Percentiles rank a stretch among this genome's conserved stretches.
phyloP scores from a whole-genome alignment of 2,329 filamentous ascomycete genomes.

The Paecilomyces formosus region DNA sequence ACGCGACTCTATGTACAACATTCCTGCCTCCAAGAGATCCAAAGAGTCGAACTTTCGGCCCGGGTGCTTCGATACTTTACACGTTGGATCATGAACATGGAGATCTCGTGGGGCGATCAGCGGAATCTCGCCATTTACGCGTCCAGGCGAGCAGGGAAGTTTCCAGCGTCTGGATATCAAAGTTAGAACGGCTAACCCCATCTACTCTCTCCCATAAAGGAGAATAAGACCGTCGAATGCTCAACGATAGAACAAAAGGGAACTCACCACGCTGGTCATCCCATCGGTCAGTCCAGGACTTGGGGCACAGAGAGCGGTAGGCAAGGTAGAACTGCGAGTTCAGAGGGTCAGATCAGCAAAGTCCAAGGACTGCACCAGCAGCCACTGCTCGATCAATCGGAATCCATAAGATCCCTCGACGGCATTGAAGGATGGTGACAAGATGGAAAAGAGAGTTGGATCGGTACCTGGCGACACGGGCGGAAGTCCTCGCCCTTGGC shows the following conservation, averaged over 20 bases:
- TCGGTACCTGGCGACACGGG: slow-evolving; percentile 82
- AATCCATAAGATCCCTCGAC: neutral
- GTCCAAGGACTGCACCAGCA: neutral
- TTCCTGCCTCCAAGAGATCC: slow-evolving; percentile 12
- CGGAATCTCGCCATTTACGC: slow-evolving; percentile 27
- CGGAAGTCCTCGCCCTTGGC: slow-evolving; percentile 98
- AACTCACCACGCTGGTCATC: slow-evolving; percentile 88
- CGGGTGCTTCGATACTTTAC: slow-evolving; percentile 31
- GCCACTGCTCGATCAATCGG: neutral
- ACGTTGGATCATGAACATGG: slow-evolving; percentile 27
- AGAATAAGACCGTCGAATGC: neutral
- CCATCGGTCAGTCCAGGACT: slow-evolving; percentile 88
- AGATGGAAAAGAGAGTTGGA: neutral
- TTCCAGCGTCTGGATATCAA: slow-evolving; percentile 43
- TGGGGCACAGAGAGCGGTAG: slow-evolving; percentile 96
- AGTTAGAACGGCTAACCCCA: slow-evolving; percentile 5
- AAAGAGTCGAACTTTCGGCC: slow-evolving; percentile 17
- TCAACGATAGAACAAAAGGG: neutral
- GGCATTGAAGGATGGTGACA: neutral
- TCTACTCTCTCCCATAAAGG: neutral
- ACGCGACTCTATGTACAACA: slow-evolving; percentile 24
- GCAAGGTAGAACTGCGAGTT: slow-evolving; percentile 66
- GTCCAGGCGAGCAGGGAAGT: slow-evolving; percentile 47
- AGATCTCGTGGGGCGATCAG: slow-evolving; percentile 21
- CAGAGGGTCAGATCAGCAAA: neutral